A percentile compares a stretch with the other conserved stretches of the same genome.
Evolutionary conservation across 2,329 filamentous ascomycete genomes (phyloP).

Genomic region (Eutypa lata): DNA sequence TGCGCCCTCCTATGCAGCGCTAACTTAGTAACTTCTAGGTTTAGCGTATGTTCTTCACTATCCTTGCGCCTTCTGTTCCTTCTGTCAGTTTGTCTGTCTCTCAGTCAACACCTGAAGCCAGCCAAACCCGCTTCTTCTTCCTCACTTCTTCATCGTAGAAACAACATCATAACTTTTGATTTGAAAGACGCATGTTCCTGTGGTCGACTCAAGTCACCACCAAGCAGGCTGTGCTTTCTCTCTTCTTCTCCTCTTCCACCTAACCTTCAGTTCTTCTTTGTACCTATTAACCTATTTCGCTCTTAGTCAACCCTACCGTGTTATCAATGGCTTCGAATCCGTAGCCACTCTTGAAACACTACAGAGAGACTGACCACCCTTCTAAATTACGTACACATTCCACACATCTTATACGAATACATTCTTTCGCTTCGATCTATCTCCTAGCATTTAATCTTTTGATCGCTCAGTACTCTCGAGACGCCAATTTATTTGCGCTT

Average conservation of each 20-base stretch:
- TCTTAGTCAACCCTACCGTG: slow-evolving; percentile 8
- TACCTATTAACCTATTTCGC: slow-evolving; percentile 11
- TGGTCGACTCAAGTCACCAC: neutral
- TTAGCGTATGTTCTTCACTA: slow-evolving; percentile 3
- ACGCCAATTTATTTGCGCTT: neutral
- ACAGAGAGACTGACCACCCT: slow-evolving; percentile 10
- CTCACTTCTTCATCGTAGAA: slow-evolving; percentile 15
- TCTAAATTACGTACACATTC: slow-evolving; percentile 21
- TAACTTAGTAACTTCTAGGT: neutral
- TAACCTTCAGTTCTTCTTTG: slow-evolving; percentile 13
- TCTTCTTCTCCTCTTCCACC: slow-evolving; percentile 4
- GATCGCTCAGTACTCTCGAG: neutral
- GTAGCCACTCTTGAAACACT: slow-evolving; percentile 19
- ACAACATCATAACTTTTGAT: slow-evolving; percentile 12
- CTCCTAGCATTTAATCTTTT: neutral
- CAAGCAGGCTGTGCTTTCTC: slow-evolving; percentile 17
- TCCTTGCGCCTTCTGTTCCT: neutral
- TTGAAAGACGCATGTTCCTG: neutral
- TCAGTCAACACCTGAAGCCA: slow-evolving; percentile 9
- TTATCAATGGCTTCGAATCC: slow-evolving; percentile 18
- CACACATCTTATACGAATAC: neutral
- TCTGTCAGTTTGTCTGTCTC: slow-evolving; percentile 1
- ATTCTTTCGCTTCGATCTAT: neutral
- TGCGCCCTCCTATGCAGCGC: neutral
- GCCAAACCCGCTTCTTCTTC: slow-evolving; percentile 16